These are phyloP conservation scores for Zygoascus ofunaensis DNA, from an alignment of 805 yeast genomes.

Conservation along the genomic window DNA sequence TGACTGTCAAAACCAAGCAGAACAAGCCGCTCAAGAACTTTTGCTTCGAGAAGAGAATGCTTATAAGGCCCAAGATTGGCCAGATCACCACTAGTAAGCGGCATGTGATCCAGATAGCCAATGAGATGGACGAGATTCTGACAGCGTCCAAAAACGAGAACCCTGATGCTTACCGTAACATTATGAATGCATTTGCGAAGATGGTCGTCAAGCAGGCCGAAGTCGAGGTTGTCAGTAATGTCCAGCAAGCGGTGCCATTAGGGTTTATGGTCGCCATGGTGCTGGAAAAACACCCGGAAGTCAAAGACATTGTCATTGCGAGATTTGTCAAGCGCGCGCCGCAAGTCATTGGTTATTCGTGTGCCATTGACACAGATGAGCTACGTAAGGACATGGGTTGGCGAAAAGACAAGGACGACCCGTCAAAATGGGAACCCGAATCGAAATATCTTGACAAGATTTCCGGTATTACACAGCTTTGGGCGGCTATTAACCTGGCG, in stretches of 20 bases:
- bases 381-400: slow-evolving; percentile 86
- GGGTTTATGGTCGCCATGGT: slow-evolving; percentile 55
- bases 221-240: slow-evolving; percentile 74
- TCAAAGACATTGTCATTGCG: slow-evolving; percentile 55
- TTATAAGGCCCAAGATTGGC: slow-evolving; percentile 83
- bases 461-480: slow-evolving; percentile 76
- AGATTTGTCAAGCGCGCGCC: slow-evolving; percentile 91
- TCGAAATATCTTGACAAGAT: slow-evolving; percentile 74
- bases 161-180: slow-evolving; percentile 51
- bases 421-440: slow-evolving; percentile 38
- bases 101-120: slow-evolving; percentile 41
- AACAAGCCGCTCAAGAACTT: slow-evolving; percentile 45
- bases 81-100: slow-evolving; percentile 66
- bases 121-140: slow-evolving; percentile 45
- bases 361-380: slow-evolving; percentile 67
- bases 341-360: slow-evolving; percentile 69
- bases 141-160: slow-evolving; percentile 35
- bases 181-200: slow-evolving; percentile 74
- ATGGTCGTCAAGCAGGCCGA: slow-evolving; percentile 87
- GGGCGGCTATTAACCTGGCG: slow-evolving; percentile 61
- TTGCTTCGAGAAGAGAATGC: slow-evolving; percentile 56
- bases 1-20: slow-evolving; percentile 47
- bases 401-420: slow-evolving; percentile 41
- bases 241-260: slow-evolving; percentile 70
- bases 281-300: slow-evolving; percentile 41